Evolutionary conservation across 75 land plant species (phyloP), one percentile per base, ranked within the genome.

Genomic region (Isoetes taiwanensis): DNA sequence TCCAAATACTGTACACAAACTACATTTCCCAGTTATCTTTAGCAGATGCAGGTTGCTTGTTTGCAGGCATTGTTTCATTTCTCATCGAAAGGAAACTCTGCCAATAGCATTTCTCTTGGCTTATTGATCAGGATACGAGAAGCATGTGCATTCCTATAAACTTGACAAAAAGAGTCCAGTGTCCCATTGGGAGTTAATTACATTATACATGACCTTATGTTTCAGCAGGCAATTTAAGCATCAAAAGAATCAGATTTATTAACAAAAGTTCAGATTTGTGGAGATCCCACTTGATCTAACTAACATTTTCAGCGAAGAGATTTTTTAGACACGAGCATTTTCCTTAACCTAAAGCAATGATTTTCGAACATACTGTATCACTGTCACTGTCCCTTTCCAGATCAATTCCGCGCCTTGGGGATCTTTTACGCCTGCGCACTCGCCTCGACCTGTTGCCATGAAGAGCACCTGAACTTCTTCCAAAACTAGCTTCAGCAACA

Each of bases 401-500:
- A n/a, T 24, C 16, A 30, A 25, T 24, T 19, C 16, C 10, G 32
- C 57, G n/a, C 40, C 25, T n/a, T 19, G 0, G 32, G 9, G 17
- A 10, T 28, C 10, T 24, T 17, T 30, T 4, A 4, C 26, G 38
- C 41, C 62, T 59, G 20, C 62, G 6, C 0, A 42, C 25, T 30
- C 41, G 25, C 29, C 25, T 17, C 0, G 26, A 26, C 30, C 54
- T 59, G 2, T 48, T 1, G 0, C 62, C 52, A 39, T 59, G 0
- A 14, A 59, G 16, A 0, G 30, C 62, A 25, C 53, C 52, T 30
- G 62, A 59, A 37, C 16, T 16, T 25, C 28, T 17, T n/a, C 54
- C 62, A 26, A 59, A 4, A n/a, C 62, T 48, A 37, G 54, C 38
- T 11, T 23, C 41, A 12, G 0, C 28, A 27, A 59, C 62, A 43